phyloP scores from a whole-genome alignment of 1,139 yeast genomes.

The Pichia norvegensis region DNA sequence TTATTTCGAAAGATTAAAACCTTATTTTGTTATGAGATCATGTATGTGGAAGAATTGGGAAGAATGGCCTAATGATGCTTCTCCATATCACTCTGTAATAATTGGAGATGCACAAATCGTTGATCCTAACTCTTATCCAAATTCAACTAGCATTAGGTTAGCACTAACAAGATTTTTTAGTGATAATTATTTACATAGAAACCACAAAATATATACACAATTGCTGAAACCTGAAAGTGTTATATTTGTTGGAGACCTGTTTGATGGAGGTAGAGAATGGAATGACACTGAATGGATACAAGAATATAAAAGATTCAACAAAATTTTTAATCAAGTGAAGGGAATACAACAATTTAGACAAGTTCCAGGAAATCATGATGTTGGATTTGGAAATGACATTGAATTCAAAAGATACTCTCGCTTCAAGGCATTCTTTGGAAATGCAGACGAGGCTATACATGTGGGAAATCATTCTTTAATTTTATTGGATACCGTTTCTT shows the following conservation, averaged over 20 bases:
- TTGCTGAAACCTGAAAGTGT: constrained; percentile 66
- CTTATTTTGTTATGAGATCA: constrained; percentile 36
- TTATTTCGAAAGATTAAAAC: constrained; percentile 55
- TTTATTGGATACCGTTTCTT: constrained; percentile 71
- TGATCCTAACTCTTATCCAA: constrained; percentile 59
- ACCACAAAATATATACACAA: constrained; percentile 56
- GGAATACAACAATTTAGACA: constrained; percentile 37
- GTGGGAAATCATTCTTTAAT: constrained; percentile 74
- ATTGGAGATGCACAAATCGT: constrained; percentile 60
- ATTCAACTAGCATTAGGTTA: constrained; percentile 40
- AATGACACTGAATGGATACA: constrained; percentile 56
- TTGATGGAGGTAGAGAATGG: constrained; percentile 96
- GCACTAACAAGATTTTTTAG: constrained; percentile 41
- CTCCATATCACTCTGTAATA: constrained; percentile 58
- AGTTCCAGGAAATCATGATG: constrained; percentile 92
- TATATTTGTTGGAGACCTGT: constrained; percentile 79
- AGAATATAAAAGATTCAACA: constrained; percentile 64
- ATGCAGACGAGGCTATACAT: constrained; percentile 44
- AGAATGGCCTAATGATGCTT: constrained; percentile 33
- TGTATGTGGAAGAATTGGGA: constrained; percentile 70
- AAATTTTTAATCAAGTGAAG: constrained; percentile 48
- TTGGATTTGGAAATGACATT: constrained; percentile 75
- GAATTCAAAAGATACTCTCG: constrained; percentile 48
- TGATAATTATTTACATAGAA: constrained; percentile 74
- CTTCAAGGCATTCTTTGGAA: constrained; percentile 69